phyloP scores from a whole-genome alignment of 2,329 filamentous ascomycete genomes.

The Atkinsonella hypoxylon region DNA sequence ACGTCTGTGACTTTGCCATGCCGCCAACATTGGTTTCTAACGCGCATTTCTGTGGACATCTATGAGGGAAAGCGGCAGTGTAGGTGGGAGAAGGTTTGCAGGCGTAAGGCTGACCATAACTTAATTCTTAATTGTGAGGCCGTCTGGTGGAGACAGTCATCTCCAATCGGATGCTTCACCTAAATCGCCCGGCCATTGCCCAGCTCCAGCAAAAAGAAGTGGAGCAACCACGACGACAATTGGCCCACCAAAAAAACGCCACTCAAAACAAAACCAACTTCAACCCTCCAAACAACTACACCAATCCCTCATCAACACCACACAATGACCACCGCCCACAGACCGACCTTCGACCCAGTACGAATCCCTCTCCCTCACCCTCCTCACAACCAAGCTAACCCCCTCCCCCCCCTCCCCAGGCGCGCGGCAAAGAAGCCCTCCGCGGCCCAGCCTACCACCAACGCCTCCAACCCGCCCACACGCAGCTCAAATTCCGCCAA shows the following conservation, averaged over 20 bases:
- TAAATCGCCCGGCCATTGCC: too few relatives aligned
- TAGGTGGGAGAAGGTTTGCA: too few relatives aligned
- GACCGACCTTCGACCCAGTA: constrained; percentile 94
- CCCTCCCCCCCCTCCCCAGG: too few relatives aligned
- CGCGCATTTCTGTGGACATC: too few relatives aligned
- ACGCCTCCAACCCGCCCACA: constrained; percentile 86
- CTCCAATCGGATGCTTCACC: too few relatives aligned
- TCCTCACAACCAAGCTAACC: constrained; percentile 14
- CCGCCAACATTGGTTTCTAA: too few relatives aligned
- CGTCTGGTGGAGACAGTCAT: too few relatives aligned
- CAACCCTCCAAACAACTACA: not conserved
- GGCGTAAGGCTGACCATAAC: too few relatives aligned
- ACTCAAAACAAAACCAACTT: not conserved
- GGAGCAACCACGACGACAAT: not conserved
- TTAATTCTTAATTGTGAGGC: too few relatives aligned
- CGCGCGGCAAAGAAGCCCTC: constrained; percentile 86
- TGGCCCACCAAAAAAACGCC: not conserved
- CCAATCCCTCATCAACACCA: not conserved
- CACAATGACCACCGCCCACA: constrained; percentile 55
- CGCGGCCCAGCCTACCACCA: constrained; percentile 93
- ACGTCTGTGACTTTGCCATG: too few relatives aligned
- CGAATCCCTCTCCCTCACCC: constrained; percentile 12
- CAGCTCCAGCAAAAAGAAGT: not conserved
- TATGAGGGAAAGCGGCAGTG: too few relatives aligned
- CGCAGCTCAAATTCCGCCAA: constrained; percentile 76